phyloP scores from a whole-genome alignment of 441 rosid species.

The Eruca vesicaria region DNA sequence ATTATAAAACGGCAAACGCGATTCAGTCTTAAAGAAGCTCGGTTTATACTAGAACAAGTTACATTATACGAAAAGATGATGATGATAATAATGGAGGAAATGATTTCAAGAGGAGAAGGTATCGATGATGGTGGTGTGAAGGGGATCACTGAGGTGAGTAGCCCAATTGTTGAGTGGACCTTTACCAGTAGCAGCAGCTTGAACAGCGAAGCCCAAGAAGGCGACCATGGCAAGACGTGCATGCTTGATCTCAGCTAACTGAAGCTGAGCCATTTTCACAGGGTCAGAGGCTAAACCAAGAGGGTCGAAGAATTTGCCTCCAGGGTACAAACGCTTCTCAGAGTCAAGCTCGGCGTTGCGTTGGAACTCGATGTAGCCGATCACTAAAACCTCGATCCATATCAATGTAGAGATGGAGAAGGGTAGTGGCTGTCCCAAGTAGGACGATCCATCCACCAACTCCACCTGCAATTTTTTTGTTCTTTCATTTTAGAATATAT shows the following conservation, averaged over 20 bases:
- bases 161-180: conserved; percentile 95
- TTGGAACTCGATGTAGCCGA: conserved; percentile 96
- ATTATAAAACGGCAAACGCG: not conserved
- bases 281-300: conserved; percentile 81
- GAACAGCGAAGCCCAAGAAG: conserved; percentile 82
- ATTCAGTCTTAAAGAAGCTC: not conserved
- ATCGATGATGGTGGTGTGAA: conserved; percentile 92
- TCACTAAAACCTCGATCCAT: conserved; percentile 83
- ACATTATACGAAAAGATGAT: not conserved
- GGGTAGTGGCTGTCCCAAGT: conserved; percentile 88
- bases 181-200: conserved; percentile 87
- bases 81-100: not conserved
- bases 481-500: not conserved
- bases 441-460: conserved; percentile 83
- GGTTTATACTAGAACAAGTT: not conserved
- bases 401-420: conserved; percentile 82
- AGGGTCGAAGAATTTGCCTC: conserved; percentile 83
- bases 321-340: conserved; percentile 72
- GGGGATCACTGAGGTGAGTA: conserved; percentile 91
- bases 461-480: conserved; percentile 53
- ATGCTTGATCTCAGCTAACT: conserved; percentile 93
- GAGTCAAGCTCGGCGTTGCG: conserved; percentile 91
- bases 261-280: conserved; percentile 77
- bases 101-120: conserved; percentile 42
- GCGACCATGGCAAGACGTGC: conserved; percentile 97